These are phyloP conservation scores for Hypoxylon trugodes DNA, from an alignment of 495 filamentous ascomycete genomes.

Conservation along the genomic window DNA sequence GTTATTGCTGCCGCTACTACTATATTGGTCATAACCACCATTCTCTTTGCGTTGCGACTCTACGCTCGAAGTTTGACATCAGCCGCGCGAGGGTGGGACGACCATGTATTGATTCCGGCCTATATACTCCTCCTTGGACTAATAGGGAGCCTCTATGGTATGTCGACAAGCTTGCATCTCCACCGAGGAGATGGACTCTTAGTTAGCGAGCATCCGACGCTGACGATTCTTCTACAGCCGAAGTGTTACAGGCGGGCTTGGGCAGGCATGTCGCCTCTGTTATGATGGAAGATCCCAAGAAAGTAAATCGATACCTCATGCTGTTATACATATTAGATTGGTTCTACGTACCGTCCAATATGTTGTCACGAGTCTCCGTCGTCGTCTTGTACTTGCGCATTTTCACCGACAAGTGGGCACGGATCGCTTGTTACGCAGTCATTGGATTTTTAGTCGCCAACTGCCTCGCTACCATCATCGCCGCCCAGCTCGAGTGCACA, in stretches of 20 bases:
- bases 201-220: too few relatives aligned
- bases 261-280: too few relatives aligned
- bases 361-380: too few relatives aligned
- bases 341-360: constrained; percentile 20
- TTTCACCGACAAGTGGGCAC: constrained; percentile 23
- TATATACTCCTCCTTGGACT: constrained; percentile 21
- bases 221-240: too few relatives aligned
- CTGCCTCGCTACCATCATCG: constrained; percentile 27
- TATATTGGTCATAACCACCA: constrained; percentile 29
- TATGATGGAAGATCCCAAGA: constrained; percentile 23
- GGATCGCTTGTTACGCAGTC: constrained; percentile 14
- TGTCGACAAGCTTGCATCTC: too few relatives aligned
- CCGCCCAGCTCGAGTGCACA: too few relatives aligned
- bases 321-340: constrained; percentile 19
- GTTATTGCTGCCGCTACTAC: constrained; percentile 21
- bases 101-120: constrained; percentile 33
- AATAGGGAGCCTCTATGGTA: too few relatives aligned
- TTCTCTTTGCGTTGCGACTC: constrained; percentile 31
- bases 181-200: too few relatives aligned
- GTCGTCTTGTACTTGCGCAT: constrained; percentile 20
- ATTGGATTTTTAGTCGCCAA: constrained; percentile 30
- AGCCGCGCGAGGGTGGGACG: constrained; percentile 34
- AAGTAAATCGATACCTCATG: constrained; percentile 1
- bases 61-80: constrained; percentile 22
- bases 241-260: too few relatives aligned